A percentile compares a stretch with the other conserved stretches of the same genome.
These are phyloP conservation scores for Pseudozyma thailandica DNA, from an alignment of 1,284 basidiomycete species.

Conservation along the genomic window DNA sequence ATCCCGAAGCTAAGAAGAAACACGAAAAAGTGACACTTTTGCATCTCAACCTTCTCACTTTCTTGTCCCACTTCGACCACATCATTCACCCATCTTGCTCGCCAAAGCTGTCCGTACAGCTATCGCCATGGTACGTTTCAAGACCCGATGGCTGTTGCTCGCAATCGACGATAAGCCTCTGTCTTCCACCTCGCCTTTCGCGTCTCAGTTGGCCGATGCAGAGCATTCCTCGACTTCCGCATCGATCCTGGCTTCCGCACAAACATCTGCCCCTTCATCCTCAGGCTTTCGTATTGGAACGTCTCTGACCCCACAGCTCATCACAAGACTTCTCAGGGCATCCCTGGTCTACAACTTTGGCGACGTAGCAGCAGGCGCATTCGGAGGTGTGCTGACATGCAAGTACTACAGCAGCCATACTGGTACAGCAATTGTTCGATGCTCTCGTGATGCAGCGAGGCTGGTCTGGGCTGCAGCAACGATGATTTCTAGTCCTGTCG, in stretches of 20 bases:
- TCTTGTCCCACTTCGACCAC: background rate
- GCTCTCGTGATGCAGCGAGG: conserved; percentile 43
- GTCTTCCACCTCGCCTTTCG: conserved; percentile 11
- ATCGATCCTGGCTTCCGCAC: conserved; percentile 12
- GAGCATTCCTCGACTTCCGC: conserved; percentile 6
- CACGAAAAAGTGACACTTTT: conserved; percentile 3
- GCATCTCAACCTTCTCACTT: background rate
- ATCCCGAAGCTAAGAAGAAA: conserved; percentile 4
- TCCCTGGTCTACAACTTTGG: conserved; percentile 48
- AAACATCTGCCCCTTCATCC: background rate
- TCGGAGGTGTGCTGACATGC: conserved; percentile 42
- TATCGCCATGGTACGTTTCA: conserved; percentile 47
- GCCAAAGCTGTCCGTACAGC: too few relatives aligned
- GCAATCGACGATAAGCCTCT: conserved; percentile 38
- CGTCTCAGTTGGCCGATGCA: conserved; percentile 3
- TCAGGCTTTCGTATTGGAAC: background rate
- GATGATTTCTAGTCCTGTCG: conserved; percentile 30
- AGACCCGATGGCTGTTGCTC: conserved; percentile 51
- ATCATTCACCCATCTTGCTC: too few relatives aligned
- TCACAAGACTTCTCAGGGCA: conserved; percentile 40
- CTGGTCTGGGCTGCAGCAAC: conserved; percentile 50
- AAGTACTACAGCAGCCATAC: conserved; percentile 51
- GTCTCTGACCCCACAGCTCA: conserved; percentile 30
- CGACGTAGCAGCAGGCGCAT: conserved; percentile 42
- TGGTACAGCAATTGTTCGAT: conserved; percentile 49